phyloP scores from a whole-genome alignment of 805 yeast genomes.

The Grigorovia humatica region DNA sequence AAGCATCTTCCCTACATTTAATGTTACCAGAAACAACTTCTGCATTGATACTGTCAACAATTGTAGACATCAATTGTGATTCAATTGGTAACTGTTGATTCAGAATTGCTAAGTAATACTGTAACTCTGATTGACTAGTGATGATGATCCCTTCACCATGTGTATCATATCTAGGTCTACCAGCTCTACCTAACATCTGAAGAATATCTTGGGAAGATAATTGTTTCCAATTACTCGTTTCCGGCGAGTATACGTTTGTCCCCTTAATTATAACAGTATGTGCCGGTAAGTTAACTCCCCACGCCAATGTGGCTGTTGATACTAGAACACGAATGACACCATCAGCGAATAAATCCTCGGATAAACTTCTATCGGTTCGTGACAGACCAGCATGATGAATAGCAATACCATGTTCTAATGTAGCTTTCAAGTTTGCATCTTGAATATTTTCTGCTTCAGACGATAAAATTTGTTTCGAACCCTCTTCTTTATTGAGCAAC shows the following conservation, averaged over 20 bases:
- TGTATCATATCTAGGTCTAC: slow-evolving; percentile 88
- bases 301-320: slow-evolving; percentile 87
- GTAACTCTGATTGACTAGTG: slow-evolving; percentile 76
- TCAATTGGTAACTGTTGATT: slow-evolving; percentile 91
- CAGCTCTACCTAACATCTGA: slow-evolving; percentile 98
- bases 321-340: slow-evolving; percentile 77
- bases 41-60: slow-evolving; percentile 76
- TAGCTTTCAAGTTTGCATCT: slow-evolving; percentile 44
- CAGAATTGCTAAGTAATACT: slow-evolving; percentile 79
- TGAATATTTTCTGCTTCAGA: slow-evolving; percentile 51
- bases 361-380: slow-evolving; percentile 58
- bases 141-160: slow-evolving; percentile 91
- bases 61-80: slow-evolving; percentile 62
- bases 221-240: slow-evolving; percentile 78
- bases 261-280: slow-evolving; percentile 91
- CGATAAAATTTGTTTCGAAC: slow-evolving; percentile 50
- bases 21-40: slow-evolving; percentile 73
- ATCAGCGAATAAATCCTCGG: slow-evolving; percentile 82
- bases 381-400: slow-evolving; percentile 87
- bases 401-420: slow-evolving; percentile 68
- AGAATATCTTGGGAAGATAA: slow-evolving; percentile 90
- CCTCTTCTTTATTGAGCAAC: slow-evolving; percentile 38
- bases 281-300: slow-evolving; percentile 96
- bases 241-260: slow-evolving; percentile 88
- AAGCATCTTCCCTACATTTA: slow-evolving; percentile 50